Evolutionary conservation across 1,284 basidiomycete genomes (phyloP).

Genomic region (Boletus sp.): DNA sequence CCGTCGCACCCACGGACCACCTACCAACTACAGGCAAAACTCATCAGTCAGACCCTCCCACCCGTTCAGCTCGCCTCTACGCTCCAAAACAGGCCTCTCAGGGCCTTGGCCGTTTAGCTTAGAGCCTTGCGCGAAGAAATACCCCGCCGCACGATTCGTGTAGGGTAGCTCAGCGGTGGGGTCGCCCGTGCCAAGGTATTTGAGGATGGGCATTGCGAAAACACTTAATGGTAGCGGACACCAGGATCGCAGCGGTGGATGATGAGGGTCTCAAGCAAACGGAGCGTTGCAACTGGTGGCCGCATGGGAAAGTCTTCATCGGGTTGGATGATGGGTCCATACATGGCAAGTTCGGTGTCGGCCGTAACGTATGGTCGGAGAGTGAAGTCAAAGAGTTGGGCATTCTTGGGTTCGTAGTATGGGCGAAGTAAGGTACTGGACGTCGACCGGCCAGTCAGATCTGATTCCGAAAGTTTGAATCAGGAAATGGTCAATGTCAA

Average conservation of each 20-base stretch:
- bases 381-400: not conserved
- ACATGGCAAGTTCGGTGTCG: slow-evolving; percentile 16
- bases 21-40: too few relatives aligned
- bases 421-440: slow-evolving; percentile 14
- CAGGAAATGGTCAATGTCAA: slow-evolving; percentile 21
- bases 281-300: slow-evolving; percentile 4
- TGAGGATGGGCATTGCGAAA: slow-evolving; percentile 18
- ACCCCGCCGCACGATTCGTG: slow-evolving; percentile 9
- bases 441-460: slow-evolving; percentile 10
- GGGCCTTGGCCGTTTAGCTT: too few relatives aligned
- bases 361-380: slow-evolving; percentile 17
- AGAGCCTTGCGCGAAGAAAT: too few relatives aligned
- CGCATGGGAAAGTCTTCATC: slow-evolving; percentile 12
- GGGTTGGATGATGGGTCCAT: slow-evolving; percentile 21
- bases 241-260: slow-evolving; percentile 19
- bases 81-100: too few relatives aligned
- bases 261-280: slow-evolving; percentile 14
- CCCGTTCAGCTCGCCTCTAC: too few relatives aligned
- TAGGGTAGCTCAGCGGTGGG: slow-evolving; percentile 9
- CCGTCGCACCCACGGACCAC: too few relatives aligned
- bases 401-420: slow-evolving; percentile 17
- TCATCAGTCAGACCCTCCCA: too few relatives aligned
- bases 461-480: slow-evolving; percentile 14
- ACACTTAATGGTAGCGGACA: slow-evolving; percentile 19
- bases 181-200: slow-evolving; percentile 24